Evolutionary conservation across 2,329 filamentous ascomycete species (phyloP), one percentile per base, ranked within the genome.

Genomic region (Arthroderma sp.): DNA sequence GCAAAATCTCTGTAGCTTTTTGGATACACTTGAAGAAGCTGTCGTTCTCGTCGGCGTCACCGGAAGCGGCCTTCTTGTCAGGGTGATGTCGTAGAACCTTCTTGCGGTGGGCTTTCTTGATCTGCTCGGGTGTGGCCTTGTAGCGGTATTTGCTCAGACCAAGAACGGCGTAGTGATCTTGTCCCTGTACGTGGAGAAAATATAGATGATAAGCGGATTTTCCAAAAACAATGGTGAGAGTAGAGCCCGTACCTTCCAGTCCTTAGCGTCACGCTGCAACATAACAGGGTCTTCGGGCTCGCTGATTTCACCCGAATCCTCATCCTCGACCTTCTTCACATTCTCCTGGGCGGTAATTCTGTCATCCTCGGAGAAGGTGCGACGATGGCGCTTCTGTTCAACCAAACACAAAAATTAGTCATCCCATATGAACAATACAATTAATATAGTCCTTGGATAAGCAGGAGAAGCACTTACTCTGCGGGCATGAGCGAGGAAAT

Each of bases 11-110:
- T 57, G 83, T 89, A 47, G 91, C 91, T 69, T 95, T 95, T 66
- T 98, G 93, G 66, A 98, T 98, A 69, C 93, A 98, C 77, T 98
- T 98, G 83, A 98, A 98, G 75, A 98, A 98, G 66, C 84, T 86
- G 67, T 98, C 91, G 68, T 95, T 68, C 57, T 70, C 89, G 59
- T 96, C 88, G 55, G 78, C 77, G 58, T 78, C 77, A 50, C 91
- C 91, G 40, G 82, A 77, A 29, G 91, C 91, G 10, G 93, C 91
- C 73, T 93, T 94, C 82, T 98, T 98, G 68, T 98, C 91, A 50
- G 91, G 91, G 68, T 98, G 91, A 68, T 98, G 91, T 71, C 87
- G 89, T 54, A 98, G 83, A 53, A 98, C 91, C 83, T 98, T 98
- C 80, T 94, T 95, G 72, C 91, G 86, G 73, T 98, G 89, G 55